Evolutionary conservation across 2,329 filamentous ascomycete genomes (phyloP), one percentile per base, ranked within the genome.

Genomic region (Talaromyces sp.): DNA sequence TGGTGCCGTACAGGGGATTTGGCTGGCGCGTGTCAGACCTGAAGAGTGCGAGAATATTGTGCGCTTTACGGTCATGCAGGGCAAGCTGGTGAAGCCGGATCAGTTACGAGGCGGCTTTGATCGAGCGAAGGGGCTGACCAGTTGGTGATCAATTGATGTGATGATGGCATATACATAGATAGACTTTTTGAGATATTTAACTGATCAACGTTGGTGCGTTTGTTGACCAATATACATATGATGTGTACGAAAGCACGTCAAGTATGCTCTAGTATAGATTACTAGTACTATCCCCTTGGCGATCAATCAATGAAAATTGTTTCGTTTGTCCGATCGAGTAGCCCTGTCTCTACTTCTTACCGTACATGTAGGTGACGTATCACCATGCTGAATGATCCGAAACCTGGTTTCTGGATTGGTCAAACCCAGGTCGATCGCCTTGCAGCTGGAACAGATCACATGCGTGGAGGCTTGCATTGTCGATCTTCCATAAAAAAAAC

Each of bases 41-140:
- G 90, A 96, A 77, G 92, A 98, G 71, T 96, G 92, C 70, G 93
- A 97, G 81, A 96, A 95, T 65, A 86, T 99, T 63, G 86, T 99
- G 51, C 84, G 86, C 71, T 97, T 90, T 73, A 98, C 95, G 0
- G 84, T 99, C 3, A 75, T 98, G 70, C 90, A 96, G 79, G 95
- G 95, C 27, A 98, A 97, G 80, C 86, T 98, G 28, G 87, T 98
- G 58, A 96, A 97, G 81, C 91, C 93, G 0, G 83, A 83, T 60
- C 93, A 98, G 81, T 75, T 99, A 65, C 80, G 95, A 63, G 95
- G 91, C 28, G 95, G 95, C 0, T 99, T 98, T 77, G 92, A 99
- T 80, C 82, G 95, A 53, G 82, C 81, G 60, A 91, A 82, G 72
- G 90, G 91, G 9, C 60, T 96, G 68, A 85, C 91, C 73, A 98